phyloP scores from a whole-genome alignment of 2,329 filamentous ascomycete species.

The Lecanicillium sp. region DNA sequence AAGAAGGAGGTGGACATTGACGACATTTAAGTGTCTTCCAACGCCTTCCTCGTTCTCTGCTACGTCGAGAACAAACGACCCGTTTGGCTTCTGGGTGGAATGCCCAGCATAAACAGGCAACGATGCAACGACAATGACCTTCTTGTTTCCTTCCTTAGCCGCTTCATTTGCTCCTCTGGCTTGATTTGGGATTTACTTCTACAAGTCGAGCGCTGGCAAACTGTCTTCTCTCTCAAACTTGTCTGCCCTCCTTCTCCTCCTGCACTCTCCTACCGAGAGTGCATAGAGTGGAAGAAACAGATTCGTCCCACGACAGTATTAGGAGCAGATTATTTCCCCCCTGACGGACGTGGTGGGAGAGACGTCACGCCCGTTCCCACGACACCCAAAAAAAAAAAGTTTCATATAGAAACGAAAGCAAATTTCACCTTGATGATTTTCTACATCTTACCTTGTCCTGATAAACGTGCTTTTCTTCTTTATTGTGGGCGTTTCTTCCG shows the following conservation, averaged over 20 bases:
- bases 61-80: too few species aligned
- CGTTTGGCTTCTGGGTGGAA: too few species aligned
- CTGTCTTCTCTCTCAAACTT: constrained; percentile 60
- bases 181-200: too few species aligned
- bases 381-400: constrained; percentile 4
- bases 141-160: too few species aligned
- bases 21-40: constrained; percentile 90
- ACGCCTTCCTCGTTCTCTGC: too few species aligned
- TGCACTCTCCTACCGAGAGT: constrained; percentile 1
- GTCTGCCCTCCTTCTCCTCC: constrained; percentile 3
- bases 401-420: constrained; percentile 1
- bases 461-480: background rate
- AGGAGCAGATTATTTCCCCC: constrained; percentile 23
- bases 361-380: constrained; percentile 44
- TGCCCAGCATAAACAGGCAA: too few species aligned
- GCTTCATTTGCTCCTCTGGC: too few species aligned
- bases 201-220: constrained; percentile 8
- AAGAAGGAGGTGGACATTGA: constrained; percentile 86
- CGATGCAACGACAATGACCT: too few species aligned
- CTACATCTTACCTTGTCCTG: too few species aligned
- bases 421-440: background rate
- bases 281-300: too few species aligned
- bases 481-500: too few species aligned
- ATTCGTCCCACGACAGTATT: constrained; percentile 38
- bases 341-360: constrained; percentile 47